Conservation (phyloP, 495 filamentous ascomycete genomes). For the Aspergillus bridgeri region DNA sequence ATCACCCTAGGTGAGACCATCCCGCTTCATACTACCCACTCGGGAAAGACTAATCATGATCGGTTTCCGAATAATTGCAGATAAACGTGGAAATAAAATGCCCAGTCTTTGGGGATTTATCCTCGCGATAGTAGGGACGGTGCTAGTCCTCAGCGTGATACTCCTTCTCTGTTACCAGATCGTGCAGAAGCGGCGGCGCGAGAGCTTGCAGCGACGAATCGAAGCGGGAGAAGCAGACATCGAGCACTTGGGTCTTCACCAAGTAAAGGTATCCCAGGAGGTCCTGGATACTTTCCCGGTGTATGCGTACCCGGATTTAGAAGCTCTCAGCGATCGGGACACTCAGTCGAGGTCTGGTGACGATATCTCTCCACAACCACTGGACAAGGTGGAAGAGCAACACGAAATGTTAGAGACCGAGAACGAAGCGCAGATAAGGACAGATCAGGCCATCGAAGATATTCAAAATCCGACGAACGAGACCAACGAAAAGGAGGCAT, state of each 20-base stretch:
- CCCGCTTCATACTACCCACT: background rate
- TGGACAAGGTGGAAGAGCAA: constrained; percentile 3
- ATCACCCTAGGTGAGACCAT: constrained; percentile 55
- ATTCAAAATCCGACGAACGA: background rate
- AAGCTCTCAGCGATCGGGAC: constrained; percentile 15
- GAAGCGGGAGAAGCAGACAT: constrained; percentile 73
- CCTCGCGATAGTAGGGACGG: constrained; percentile 71
- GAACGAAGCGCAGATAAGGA: background rate
- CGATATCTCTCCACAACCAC: constrained; percentile 4
- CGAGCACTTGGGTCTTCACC: constrained; percentile 74
- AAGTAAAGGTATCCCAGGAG: constrained; percentile 64
- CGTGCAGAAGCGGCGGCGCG: constrained; percentile 63
- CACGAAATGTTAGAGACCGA: background rate
- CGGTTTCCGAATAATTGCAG: background rate
- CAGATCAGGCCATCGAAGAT: background rate
- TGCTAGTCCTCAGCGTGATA: constrained; percentile 59
- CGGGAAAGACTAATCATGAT: background rate
- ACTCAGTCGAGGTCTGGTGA: background rate
- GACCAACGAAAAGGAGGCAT: background rate
- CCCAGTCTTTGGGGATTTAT: constrained; percentile 81
- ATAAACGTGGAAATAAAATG: constrained; percentile 29
- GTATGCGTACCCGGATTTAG: constrained; percentile 61
- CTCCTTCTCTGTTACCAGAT: constrained; percentile 72
- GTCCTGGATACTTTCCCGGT: constrained; percentile 69
- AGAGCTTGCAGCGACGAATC: constrained; percentile 63